phyloP scores from a whole-genome alignment of 108 stramenopile species.

The Cyclotella sp. region DNA sequence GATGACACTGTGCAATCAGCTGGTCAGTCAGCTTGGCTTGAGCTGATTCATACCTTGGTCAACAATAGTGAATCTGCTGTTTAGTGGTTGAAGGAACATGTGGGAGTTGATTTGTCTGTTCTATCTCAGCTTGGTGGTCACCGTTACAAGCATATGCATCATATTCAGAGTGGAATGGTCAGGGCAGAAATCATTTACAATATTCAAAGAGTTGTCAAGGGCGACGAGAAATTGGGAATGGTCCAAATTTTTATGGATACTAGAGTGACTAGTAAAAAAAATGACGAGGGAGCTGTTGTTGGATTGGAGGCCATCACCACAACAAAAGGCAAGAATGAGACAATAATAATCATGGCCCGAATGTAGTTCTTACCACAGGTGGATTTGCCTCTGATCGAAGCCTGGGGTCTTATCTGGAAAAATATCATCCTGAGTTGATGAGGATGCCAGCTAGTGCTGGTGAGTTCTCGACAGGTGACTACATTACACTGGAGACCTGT shows the following conservation, averaged over 20 bases:
- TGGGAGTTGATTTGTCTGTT: slow-evolving; percentile 82
- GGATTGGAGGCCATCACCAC: slow-evolving; percentile 57
- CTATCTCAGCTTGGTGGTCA: slow-evolving; percentile 93
- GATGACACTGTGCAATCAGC: slow-evolving; percentile 85
- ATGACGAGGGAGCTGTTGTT: slow-evolving; percentile 63
- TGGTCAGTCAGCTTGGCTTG: slow-evolving; percentile 64
- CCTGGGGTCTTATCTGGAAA: slow-evolving; percentile 70
- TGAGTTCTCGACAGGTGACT: slow-evolving; percentile 90
- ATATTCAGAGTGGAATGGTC: slow-evolving; percentile 89
- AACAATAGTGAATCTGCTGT: slow-evolving; percentile 80
- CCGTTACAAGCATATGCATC: slow-evolving; percentile 82
- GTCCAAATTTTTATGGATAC: slow-evolving; percentile 80
- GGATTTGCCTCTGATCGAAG: slow-evolving; percentile 89
- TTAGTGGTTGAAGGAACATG: slow-evolving; percentile 81
- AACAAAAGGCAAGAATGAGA: slow-evolving; percentile 23
- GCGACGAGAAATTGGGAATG: slow-evolving; percentile 75
- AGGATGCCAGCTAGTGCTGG: slow-evolving; percentile 88
- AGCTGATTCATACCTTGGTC: slow-evolving; percentile 79
- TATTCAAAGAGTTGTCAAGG: slow-evolving; percentile 82
- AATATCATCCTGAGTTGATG: slow-evolving; percentile 86
- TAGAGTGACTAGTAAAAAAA: slow-evolving; percentile 62
- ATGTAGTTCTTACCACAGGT: slow-evolving; percentile 92
- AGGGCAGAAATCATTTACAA: slow-evolving; percentile 90
- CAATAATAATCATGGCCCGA: slow-evolving; percentile 56
- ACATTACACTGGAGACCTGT: slow-evolving; percentile 76